These are phyloP conservation scores for Dactylonectria macrodidyma DNA, from an alignment of 2,329 filamentous ascomycete genomes.

Conservation along the genomic window DNA sequence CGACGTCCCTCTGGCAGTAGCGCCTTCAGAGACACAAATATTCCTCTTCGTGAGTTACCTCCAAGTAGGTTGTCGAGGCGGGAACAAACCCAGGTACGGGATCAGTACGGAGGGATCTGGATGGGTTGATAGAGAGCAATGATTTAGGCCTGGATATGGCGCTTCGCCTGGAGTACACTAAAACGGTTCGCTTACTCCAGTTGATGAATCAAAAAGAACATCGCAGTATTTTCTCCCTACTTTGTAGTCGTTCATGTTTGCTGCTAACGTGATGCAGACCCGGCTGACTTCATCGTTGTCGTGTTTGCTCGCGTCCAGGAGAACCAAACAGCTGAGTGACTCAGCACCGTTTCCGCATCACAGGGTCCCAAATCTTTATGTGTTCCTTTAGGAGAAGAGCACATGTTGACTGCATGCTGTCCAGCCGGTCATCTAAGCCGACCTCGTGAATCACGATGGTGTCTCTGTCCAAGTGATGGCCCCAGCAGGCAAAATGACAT, in stretches of 20 bases:
- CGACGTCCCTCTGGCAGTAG: background rate
- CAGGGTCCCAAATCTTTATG: no score
- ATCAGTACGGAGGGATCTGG: background rate
- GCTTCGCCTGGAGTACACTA: background rate
- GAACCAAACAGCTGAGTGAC: background rate
- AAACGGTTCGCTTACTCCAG: background rate
- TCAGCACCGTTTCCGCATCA: background rate
- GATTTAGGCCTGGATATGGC: background rate
- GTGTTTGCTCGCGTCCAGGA: background rate
- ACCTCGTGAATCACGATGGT: slow-evolving; percentile 2
- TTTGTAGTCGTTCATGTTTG: background rate
- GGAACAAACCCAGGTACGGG: background rate
- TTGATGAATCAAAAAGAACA: background rate
- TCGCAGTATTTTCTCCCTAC: background rate
- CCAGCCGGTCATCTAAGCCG: background rate
- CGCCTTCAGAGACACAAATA: background rate
- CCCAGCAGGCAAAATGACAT: background rate
- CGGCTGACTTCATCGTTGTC: background rate
- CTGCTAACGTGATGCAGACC: background rate
- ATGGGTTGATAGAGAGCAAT: background rate
- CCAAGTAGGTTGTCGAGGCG: background rate
- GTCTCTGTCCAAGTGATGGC: background rate
- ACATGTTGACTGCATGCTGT: background rate
- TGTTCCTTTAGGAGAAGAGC: background rate
- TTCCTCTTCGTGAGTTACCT: background rate